Evolutionary conservation across 1,284 basidiomycete species (phyloP).

Genomic region (Cryptococcus sp.): DNA sequence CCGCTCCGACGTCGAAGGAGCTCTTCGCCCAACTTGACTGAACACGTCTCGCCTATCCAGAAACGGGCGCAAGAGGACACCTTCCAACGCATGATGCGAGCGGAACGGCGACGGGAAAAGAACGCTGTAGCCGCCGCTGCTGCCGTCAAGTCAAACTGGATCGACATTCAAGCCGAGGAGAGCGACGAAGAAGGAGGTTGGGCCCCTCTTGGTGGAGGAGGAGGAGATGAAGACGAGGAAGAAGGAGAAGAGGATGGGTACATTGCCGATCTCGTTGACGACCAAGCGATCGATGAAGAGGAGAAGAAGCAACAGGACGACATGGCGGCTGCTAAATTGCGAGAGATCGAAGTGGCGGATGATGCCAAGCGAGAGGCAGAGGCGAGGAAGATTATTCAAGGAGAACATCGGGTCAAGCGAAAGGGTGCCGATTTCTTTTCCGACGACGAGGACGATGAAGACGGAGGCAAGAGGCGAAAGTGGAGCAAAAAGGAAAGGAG

Average conservation of each 20-base stretch:
- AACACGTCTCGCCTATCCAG: conserved; percentile 1
- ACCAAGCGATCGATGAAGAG: conserved; percentile 26
- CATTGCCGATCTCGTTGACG: conserved; percentile 34
- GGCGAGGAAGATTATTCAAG: conserved; percentile 35
- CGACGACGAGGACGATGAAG: conserved; percentile 31
- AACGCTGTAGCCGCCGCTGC: not conserved
- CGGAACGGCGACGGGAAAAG: conserved; percentile 4
- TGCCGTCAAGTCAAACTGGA: conserved; percentile 6
- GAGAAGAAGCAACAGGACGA: conserved; percentile 21
- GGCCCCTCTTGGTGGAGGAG: conserved; percentile 9
- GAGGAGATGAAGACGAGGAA: conserved; percentile 19
- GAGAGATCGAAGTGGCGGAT: conserved; percentile 31
- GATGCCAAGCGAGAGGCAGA: conserved; percentile 33
- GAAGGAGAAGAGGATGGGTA: conserved; percentile 29
- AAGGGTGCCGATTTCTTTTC: conserved; percentile 33
- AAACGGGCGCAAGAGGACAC: conserved; percentile 1
- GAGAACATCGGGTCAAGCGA: conserved; percentile 26
- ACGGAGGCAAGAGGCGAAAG: conserved; percentile 6
- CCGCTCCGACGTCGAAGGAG: not conserved
- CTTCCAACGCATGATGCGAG: conserved; percentile 18
- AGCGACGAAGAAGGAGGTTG: conserved; percentile 40
- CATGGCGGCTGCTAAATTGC: conserved; percentile 27
- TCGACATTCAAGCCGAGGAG: conserved; percentile 42
- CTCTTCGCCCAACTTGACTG: not conserved
- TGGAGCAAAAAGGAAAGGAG: conserved; percentile 25